Conservation (phyloP, 1,284 basidiomycete genomes). For the Apiotrichum veenhuisii region DNA sequence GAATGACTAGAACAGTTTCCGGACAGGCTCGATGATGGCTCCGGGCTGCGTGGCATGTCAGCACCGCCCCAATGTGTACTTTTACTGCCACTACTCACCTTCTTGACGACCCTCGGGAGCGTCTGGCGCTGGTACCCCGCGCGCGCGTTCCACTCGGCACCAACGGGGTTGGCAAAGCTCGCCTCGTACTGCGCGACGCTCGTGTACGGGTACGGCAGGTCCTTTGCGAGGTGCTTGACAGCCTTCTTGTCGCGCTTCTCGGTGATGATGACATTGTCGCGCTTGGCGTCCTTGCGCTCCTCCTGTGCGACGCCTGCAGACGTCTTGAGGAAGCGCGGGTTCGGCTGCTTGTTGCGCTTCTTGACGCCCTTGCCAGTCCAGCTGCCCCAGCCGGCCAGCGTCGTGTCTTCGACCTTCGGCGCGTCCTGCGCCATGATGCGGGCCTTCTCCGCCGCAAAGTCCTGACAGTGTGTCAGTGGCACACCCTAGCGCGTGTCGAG, state of each 20-base stretch:
- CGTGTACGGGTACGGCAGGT: slow-evolving; percentile 91
- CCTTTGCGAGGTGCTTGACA: slow-evolving; percentile 77
- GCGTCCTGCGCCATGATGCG: slow-evolving; percentile 77
- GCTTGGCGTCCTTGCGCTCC: slow-evolving; percentile 75
- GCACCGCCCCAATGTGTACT: too few species aligned
- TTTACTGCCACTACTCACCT: slow-evolving; percentile 54
- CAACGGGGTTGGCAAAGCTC: slow-evolving; percentile 72
- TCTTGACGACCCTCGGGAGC: slow-evolving; percentile 76
- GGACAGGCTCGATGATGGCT: slow-evolving; percentile 67
- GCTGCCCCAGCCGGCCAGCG: slow-evolving; percentile 91
- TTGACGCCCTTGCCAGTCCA: slow-evolving; percentile 79
- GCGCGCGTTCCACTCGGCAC: slow-evolving; percentile 89
- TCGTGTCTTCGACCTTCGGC: slow-evolving; percentile 77
- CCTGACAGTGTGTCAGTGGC: slow-evolving; percentile 51
- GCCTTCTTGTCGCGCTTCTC: slow-evolving; percentile 94
- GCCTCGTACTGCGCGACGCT: slow-evolving; percentile 84
- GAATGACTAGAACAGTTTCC: slow-evolving; percentile 57
- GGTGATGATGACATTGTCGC: slow-evolving; percentile 86
- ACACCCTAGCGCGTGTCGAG: too few species aligned
- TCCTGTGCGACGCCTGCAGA: slow-evolving; percentile 72
- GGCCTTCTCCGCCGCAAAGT: slow-evolving; percentile 79
- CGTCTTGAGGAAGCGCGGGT: slow-evolving; percentile 66
- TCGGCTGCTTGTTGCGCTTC: slow-evolving; percentile 46
- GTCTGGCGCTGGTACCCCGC: slow-evolving; percentile 81
- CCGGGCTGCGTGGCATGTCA: slow-evolving; percentile 76